Evolutionary conservation across 257 asterid species (phyloP).

Genomic region (Solanum tacnaense): DNA sequence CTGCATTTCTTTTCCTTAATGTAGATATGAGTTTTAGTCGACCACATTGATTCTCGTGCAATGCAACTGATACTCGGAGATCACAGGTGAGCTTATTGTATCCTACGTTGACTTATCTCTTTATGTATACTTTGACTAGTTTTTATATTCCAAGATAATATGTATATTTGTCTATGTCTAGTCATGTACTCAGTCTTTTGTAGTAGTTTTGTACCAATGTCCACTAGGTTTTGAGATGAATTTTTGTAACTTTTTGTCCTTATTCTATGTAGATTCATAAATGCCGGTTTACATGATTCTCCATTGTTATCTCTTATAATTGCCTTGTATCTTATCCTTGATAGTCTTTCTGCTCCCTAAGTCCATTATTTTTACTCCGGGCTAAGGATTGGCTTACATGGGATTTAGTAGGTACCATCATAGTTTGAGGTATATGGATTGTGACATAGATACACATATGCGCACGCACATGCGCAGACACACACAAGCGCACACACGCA

Average conservation of each 20-base stretch:
- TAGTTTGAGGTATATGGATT: not conserved
- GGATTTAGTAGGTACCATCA: not conserved
- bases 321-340: not conserved
- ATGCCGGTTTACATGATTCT: not conserved
- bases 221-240: not conserved
- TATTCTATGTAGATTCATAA: not conserved
- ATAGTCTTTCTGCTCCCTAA: not conserved
- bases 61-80: not conserved
- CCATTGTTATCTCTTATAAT: not conserved
- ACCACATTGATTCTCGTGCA: not conserved
- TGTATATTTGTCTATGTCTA: too few relatives aligned
- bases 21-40: not conserved
- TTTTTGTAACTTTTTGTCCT: not conserved
- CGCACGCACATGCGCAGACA: too few relatives aligned
- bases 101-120: not conserved
- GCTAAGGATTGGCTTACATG: too few relatives aligned
- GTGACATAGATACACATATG: not conserved
- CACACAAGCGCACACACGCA: too few relatives aligned
- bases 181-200: not conserved
- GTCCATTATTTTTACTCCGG: too few relatives aligned
- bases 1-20: too few relatives aligned
- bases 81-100: not conserved
- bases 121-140: not conserved
- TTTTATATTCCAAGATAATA: too few relatives aligned
- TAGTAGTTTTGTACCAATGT: not conserved